A percentile compares a stretch with the other conserved stretches of the same genome.
Evolutionary conservation across 179 eudicot genomes (phyloP).

Genomic region (Nepenthes alata): DNA sequence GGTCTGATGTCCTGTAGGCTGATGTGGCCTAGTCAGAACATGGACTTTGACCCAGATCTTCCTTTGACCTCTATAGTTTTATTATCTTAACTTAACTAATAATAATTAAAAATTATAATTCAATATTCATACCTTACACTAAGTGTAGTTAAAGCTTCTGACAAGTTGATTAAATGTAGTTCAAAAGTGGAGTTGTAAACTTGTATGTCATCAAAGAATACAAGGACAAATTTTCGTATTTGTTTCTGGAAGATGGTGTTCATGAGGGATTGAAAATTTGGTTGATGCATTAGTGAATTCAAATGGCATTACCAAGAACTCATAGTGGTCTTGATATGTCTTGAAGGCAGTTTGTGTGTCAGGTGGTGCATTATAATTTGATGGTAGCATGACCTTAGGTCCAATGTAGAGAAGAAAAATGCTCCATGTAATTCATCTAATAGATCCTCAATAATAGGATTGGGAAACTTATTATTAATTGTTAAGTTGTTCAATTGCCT

Average conservation of each 20-base stretch:
- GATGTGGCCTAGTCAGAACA: no score
- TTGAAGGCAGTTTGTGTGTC: neutral
- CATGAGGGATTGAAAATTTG: neutral
- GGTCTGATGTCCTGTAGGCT: no score
- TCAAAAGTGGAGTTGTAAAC: neutral
- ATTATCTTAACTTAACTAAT: no score
- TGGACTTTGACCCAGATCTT: no score
- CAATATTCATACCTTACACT: no score
- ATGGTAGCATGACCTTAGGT: neutral
- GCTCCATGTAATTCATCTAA: neutral
- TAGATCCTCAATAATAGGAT: neutral
- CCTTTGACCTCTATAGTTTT: no score
- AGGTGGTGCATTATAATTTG: neutral
- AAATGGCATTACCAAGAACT: neutral
- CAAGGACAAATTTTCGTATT: neutral
- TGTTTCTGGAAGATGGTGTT: neutral
- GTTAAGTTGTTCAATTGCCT: neutral
- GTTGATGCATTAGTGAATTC: neutral
- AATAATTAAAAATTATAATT: no score
- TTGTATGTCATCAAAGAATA: neutral
- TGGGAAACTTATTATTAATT: neutral
- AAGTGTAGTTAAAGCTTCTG: no score
- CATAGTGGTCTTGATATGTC: neutral
- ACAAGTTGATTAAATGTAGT: neutral
- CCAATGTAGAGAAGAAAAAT: neutral